A percentile compares a stretch with the other conserved stretches of the same genome.
These are phyloP conservation scores for Brassica hybrid DNA, from an alignment of 441 rosid species.

Conservation along the genomic window DNA sequence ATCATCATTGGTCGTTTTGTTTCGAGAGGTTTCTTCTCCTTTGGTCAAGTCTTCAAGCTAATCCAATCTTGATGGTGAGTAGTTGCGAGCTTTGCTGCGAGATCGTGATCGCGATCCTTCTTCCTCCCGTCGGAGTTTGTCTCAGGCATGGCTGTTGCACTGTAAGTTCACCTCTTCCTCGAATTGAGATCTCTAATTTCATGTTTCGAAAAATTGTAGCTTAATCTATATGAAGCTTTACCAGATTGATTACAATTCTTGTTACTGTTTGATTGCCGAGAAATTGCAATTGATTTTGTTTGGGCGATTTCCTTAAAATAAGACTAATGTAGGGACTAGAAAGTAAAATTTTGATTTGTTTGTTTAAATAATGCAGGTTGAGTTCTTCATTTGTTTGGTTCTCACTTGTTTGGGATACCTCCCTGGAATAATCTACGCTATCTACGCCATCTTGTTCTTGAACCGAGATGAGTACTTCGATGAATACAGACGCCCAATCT, in stretches of 20 bases:
- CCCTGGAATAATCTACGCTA: conserved; percentile 86
- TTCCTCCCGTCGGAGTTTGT: conserved; percentile 92
- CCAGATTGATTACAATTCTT: no score
- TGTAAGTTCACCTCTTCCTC: conserved; percentile 41
- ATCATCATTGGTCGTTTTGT: conserved; percentile 12
- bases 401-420: conserved; percentile 79
- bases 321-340: no score
- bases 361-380: conserved; percentile 58
- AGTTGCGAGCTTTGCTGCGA: conserved; percentile 73
- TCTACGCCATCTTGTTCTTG: conserved; percentile 73
- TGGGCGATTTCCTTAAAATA: no score
- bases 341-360: neutral
- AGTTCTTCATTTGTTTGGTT: conserved; percentile 76
- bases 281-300: no score
- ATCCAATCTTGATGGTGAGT: conserved; percentile 48
- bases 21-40: conserved; percentile 23
- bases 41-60: conserved; percentile 18
- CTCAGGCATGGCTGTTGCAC: conserved; percentile 84
- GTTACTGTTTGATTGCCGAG: no score
- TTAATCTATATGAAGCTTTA: no score
- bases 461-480: conserved; percentile 80
- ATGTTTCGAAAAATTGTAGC: no score
- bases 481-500: conserved; percentile 82
- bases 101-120: conserved; percentile 73
- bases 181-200: neutral